Evolutionary conservation across 352 stramenopile species (phyloP), one percentile per base, ranked within the genome.

Genomic region (Nothophytophthora sp.): DNA sequence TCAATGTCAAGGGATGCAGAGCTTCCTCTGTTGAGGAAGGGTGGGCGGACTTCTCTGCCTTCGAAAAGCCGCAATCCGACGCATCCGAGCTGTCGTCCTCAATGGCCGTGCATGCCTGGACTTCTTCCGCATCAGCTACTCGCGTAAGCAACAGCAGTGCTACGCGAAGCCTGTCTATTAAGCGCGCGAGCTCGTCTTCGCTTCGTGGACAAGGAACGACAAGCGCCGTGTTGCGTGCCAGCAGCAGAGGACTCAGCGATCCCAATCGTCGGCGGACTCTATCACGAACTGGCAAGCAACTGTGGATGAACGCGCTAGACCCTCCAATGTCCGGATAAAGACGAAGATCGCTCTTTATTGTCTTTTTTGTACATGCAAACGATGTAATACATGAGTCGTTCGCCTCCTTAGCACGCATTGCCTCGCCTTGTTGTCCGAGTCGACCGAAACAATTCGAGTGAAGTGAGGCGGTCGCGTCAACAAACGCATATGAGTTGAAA

Each of bases 21-120:
- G n/a, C n/a, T n/a, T n/a, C n/a, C n/a, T n/a, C n/a, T n/a, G n/a
- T n/a, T n/a, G n/a, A n/a, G n/a, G n/a, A n/a, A n/a, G n/a, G n/a
- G n/a, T 71, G 62, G 62, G 57, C 51, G 23, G 62, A 71, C 34
- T 71, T 71, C 38, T 58, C 62, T 7, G 24, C 57, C 0, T 71
- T 67, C 13, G 56, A 56, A 7, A 25, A 62, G 12, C 46, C 34
- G 4, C 43, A 19, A 8, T 49, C 36, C 19, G 39, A 27, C 36
- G 45, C 19, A 15, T 61, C 43, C 12, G 41, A 59, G 10, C 20
- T 47, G 13, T 55, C 34, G 9, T 53, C 45, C 25, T 51, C 45
- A 6, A 43, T 7, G 9, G 41, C 36, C 5, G 36, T 65, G 12
- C 33, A 40, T 11, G 38, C 56, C 10, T 34, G 32, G 19, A 50